A percentile compares a stretch with the other conserved stretches of the same genome.
phyloP scores from a whole-genome alignment of 2,329 filamentous ascomycete genomes.

The Trichoderma atroviride region DNA sequence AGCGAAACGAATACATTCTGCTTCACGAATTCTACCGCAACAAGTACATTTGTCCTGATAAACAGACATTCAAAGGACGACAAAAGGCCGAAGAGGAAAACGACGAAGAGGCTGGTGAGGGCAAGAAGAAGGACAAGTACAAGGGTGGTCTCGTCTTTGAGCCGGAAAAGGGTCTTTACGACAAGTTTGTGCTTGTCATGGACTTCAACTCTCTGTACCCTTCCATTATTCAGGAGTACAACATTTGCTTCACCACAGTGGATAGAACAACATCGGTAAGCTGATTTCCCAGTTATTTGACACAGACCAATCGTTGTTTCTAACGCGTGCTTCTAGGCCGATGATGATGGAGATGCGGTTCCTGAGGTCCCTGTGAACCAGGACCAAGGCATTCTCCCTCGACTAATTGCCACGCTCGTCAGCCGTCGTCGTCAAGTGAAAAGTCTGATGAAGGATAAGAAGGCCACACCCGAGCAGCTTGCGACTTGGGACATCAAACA shows the following conservation, averaged over 20 bases:
- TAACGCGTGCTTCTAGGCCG: conserved; percentile 43
- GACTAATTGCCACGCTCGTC: conserved; percentile 89
- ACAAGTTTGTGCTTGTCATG: conserved; percentile 99
- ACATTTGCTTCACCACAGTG: conserved; percentile 99
- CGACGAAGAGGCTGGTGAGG: conserved; percentile 69
- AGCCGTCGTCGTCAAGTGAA: conserved; percentile 89
- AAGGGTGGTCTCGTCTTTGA: conserved; percentile 99
- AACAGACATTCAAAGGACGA: conserved; percentile 78
- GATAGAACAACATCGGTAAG: conserved; percentile 73
- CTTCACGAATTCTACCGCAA: conserved; percentile 95
- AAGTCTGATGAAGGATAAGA: conserved; percentile 93
- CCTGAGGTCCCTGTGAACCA: conserved; percentile 82
- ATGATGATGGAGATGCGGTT: conserved; percentile 78
- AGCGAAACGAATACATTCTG: conserved; percentile 98
- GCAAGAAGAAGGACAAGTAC: conserved; percentile 98
- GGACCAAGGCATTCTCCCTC: conserved; percentile 82
- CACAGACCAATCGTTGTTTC: conserved; percentile 21
- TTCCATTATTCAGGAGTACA: conserved; percentile 98
- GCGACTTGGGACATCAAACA: conserved; percentile 99
- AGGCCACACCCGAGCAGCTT: conserved; percentile 80
- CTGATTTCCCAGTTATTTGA: conserved; percentile 21
- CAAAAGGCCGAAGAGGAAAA: conserved; percentile 72
- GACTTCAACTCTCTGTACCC: conserved; percentile 99
- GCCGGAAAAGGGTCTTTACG: conserved; percentile 94
- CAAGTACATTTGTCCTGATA: conserved; percentile 98